phyloP scores from a whole-genome alignment of 2,329 filamentous ascomycete species.

The Emmonsiellopsis sp. region DNA sequence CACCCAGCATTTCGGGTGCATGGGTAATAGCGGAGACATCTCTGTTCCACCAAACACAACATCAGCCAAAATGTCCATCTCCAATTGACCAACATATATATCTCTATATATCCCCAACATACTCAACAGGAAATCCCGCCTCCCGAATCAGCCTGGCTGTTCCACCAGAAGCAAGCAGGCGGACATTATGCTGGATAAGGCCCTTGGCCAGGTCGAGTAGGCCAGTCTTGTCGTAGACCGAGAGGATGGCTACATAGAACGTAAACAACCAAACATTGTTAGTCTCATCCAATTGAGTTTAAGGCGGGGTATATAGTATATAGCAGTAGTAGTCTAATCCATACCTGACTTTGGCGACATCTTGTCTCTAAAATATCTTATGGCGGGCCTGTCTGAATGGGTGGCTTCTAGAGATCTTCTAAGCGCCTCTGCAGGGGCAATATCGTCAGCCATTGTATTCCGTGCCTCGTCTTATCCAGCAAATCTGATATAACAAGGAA shows the following conservation, averaged over 20 bases:
- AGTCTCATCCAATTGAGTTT: too few species aligned
- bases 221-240: slow-evolving; percentile 98
- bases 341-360: slow-evolving; percentile 36
- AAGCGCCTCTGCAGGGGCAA: not conserved
- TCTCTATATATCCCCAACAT: slow-evolving; percentile 30
- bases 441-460: not conserved
- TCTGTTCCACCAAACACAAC: slow-evolving; percentile 37
- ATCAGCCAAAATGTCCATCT: too few species aligned
- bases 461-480: not conserved
- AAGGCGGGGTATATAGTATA: not conserved
- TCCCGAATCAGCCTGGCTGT: slow-evolving; percentile 96
- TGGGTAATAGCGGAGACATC: slow-evolving; percentile 96
- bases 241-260: slow-evolving; percentile 65
- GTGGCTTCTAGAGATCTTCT: not conserved
- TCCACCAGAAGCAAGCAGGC: slow-evolving; percentile 87
- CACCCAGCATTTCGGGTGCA: slow-evolving; percentile 92
- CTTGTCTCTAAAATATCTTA: not conserved
- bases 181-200: slow-evolving; percentile 78
- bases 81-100: not conserved
- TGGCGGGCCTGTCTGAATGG: slow-evolving; percentile 2
- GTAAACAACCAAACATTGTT: not conserved
- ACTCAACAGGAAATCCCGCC: slow-evolving; percentile 92
- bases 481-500: too few species aligned
- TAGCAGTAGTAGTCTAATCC: slow-evolving; percentile 1
- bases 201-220: slow-evolving; percentile 87